Percentiles rank a stretch among this genome's conserved stretches.
Evolutionary conservation across 805 yeast species (phyloP).

Genomic region (Komagataella pastoris): DNA sequence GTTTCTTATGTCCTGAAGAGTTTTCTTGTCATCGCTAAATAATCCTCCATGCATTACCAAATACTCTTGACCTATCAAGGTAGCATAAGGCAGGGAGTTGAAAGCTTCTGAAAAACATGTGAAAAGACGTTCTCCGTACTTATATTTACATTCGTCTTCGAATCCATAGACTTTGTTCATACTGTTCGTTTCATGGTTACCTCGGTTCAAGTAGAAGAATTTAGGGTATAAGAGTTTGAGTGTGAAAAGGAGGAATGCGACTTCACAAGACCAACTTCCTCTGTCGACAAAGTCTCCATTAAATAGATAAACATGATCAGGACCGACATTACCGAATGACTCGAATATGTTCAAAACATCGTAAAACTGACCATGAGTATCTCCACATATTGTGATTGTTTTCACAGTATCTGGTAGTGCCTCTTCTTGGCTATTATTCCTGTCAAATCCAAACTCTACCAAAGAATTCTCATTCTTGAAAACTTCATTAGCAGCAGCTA

Average conservation of each 20-base stretch:
- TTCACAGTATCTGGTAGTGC: constrained; percentile 19
- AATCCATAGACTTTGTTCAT: constrained; percentile 97
- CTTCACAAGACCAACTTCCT: constrained; percentile 98
- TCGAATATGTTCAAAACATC: constrained; percentile 76
- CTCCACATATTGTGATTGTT: constrained; percentile 83
- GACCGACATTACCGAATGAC: constrained; percentile 56
- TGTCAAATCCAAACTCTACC: constrained; percentile 44
- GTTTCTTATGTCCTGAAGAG: constrained; percentile 59
- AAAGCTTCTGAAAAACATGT: constrained; percentile 79
- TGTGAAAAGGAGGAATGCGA: constrained; percentile 67
- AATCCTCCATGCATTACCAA: constrained; percentile 94
- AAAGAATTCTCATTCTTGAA: constrained; percentile 58
- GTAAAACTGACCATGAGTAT: constrained; percentile 93
- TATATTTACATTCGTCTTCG: constrained; percentile 88
- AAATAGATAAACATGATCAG: constrained; percentile 65
- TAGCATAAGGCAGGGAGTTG: constrained; percentile 74
- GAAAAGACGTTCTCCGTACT: constrained; percentile 71
- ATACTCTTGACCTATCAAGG: constrained; percentile 65
- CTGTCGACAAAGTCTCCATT: constrained; percentile 98
- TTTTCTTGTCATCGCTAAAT: constrained; percentile 63
- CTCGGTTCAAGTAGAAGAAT: constrained; percentile 69
- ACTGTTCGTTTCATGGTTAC: constrained; percentile 92
- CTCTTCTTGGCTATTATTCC: constrained; percentile 36
- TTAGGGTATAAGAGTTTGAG: constrained; percentile 68
- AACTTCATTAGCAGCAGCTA: constrained; percentile 55